Evolutionary conservation across 495 filamentous ascomycete species (phyloP).

Genomic region (Aspergillus taichungensis): DNA sequence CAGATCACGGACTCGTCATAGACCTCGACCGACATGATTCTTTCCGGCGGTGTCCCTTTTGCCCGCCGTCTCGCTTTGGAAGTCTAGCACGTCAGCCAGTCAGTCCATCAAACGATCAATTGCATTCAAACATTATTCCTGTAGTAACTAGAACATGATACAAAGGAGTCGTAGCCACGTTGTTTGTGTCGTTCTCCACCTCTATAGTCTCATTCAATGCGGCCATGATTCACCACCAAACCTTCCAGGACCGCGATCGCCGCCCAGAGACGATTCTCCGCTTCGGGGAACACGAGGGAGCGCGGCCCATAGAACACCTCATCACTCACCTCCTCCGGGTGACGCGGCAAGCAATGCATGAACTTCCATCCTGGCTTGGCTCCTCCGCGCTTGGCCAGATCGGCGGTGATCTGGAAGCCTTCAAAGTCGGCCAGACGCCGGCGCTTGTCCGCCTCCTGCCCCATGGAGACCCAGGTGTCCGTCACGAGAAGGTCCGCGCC

Average conservation of each 20-base stretch:
- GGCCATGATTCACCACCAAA: slow-evolving; percentile 86
- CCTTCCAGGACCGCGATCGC: slow-evolving; percentile 78
- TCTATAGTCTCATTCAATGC: slow-evolving; percentile 36
- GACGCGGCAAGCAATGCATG: slow-evolving; percentile 97
- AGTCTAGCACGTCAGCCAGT: no score
- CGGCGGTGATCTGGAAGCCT: slow-evolving; percentile 82
- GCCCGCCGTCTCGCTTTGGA: no score
- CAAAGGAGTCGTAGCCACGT: no score
- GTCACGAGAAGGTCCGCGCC: slow-evolving; percentile 85
- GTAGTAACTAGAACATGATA: no score
- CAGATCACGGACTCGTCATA: no score
- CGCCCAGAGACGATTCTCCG: slow-evolving; percentile 88
- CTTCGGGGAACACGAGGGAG: slow-evolving; percentile 85
- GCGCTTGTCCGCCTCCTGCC: slow-evolving; percentile 76
- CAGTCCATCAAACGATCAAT: no score
- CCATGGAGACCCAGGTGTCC: slow-evolving; percentile 97
- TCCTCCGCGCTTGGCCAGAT: slow-evolving; percentile 72
- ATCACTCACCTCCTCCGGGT: slow-evolving; percentile 87
- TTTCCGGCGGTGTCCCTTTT: no score
- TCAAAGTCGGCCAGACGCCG: slow-evolving; percentile 71
- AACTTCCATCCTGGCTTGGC: slow-evolving; percentile 91
- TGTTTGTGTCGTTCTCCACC: no score
- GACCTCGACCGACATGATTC: no score
- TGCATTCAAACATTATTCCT: no score
- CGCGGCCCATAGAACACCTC: slow-evolving; percentile 82